Conservation (phyloP, 345 rosid genomes). For the Linum lewisii region DNA sequence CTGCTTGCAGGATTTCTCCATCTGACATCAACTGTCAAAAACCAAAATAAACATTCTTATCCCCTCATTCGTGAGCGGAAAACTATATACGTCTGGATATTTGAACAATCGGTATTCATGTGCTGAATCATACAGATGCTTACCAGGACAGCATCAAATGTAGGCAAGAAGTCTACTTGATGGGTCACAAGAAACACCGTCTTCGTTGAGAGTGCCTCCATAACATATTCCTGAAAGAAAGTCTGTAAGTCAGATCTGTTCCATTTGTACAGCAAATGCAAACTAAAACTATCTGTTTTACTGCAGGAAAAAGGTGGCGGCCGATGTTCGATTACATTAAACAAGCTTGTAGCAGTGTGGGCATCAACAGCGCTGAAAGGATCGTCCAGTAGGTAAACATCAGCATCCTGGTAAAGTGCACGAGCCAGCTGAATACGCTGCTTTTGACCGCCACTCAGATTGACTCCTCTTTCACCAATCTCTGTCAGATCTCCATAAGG, state of each 20-base stretch:
- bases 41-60: background rate
- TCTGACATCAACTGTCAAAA: constrained; percentile 71
- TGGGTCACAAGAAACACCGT: constrained; percentile 83
- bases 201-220: constrained; percentile 65
- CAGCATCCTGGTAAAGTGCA: constrained; percentile 89
- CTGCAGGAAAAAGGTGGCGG: background rate
- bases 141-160: constrained; percentile 81
- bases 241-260: constrained; percentile 17
- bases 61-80: too few species aligned
- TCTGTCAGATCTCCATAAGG: constrained; percentile 92
- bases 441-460: constrained; percentile 96
- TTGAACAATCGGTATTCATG: too few species aligned
- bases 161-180: constrained; percentile 96
- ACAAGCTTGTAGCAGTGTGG: constrained; percentile 80
- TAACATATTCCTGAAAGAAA: constrained; percentile 59
- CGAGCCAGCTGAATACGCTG: constrained; percentile 97
- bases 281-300: background rate
- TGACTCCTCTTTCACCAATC: constrained; percentile 96
- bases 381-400: constrained; percentile 84
- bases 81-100: too few species aligned
- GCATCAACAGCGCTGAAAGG: constrained; percentile 98
- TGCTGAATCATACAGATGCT: constrained; percentile 13
- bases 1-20: constrained; percentile 68
- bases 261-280: background rate
- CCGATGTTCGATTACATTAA: constrained; percentile 42